Evolutionary conservation across 2,329 filamentous ascomycete species (phyloP).

Genomic region (Apiospora kogelbergensis): DNA sequence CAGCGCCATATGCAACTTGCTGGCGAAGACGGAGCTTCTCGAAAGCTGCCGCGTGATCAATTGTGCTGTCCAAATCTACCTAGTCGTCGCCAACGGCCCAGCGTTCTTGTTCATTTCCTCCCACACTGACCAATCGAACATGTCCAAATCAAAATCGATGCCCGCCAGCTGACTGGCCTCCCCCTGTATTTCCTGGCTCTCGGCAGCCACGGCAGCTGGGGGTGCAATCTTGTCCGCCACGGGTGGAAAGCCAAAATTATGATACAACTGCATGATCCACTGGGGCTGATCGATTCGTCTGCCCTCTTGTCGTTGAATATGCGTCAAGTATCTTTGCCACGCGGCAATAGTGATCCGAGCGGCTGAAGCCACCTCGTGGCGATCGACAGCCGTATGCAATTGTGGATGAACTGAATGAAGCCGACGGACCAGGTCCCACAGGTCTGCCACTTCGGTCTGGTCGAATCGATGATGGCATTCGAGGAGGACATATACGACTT

Average conservation of each 20-base stretch:
- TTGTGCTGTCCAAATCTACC: not conserved
- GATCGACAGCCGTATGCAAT: not conserved
- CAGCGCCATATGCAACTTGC: too few species aligned
- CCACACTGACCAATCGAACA: not conserved
- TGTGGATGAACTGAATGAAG: not conserved
- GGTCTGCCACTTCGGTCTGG: not conserved
- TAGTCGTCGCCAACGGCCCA: not conserved
- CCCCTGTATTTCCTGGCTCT: not conserved
- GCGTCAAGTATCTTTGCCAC: not conserved
- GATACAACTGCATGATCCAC: not conserved
- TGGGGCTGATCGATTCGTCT: not conserved
- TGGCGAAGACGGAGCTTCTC: too few species aligned
- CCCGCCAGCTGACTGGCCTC: not conserved
- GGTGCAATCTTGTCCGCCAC: not conserved
- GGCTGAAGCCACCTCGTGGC: not conserved
- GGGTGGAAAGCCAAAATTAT: not conserved
- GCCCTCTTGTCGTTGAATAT: not conserved
- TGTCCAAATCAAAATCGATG: not conserved
- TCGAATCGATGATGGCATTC: not conserved
- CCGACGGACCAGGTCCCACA: not conserved
- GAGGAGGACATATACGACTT: not conserved
- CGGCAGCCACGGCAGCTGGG: not conserved
- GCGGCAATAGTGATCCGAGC: not conserved
- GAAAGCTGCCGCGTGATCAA: too few species aligned
- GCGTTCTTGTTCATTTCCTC: not conserved